Base-by-base conservation (phyloP, 306 rosid species). In the Quillaja saponaria region DNA sequence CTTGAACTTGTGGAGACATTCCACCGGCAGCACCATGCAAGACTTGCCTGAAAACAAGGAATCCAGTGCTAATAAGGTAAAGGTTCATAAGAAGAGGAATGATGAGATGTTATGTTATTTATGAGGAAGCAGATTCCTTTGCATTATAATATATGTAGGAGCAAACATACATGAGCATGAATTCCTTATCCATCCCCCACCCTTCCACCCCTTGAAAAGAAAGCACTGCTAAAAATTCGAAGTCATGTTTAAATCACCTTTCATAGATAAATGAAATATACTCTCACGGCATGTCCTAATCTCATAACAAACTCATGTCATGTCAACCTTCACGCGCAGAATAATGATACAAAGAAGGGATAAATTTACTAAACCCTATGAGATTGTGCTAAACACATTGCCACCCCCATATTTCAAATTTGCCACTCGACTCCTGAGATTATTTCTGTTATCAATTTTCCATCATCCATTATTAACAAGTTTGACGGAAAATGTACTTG, bases 1-100 rank as follows among this genome's bases (percentile, higher is more conserved):
- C 82, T 83, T 94, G 99, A 73, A 83, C 91, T 81, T 94, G 99
- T 47, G 91, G 86, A 83, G 96, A 81, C 87, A 94, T 87, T 44
- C 90, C 95, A 48, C 95, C 96, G 19, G 87, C 79, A 56, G 96
- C 13, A 61, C 83, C 85, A 58, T 89, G 99, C 87, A 92, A 75
- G 47, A 86, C 95, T 85, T 88, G 99, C 78, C 99, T 92, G 86
- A 61, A 81, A 82, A 66, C 64, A 67, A 71, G 49, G 49, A 49
- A 15, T 28, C 58, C 31, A 21, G 55, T 45, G 59, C 66, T 18
- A 25, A 49, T 57, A 49, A 65, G 34, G 11, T 75, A 58, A 78
- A 78, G 37, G 79, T 54, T 68, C 66, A 58, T 37, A 60, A 14
- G 33, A 17, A 47, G 40, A 39, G 46, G 48, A 34, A 61, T 28